Evolutionary conservation across 1,139 yeast species (phyloP).

Genomic region (Saccharomyces pastorianus): DNA sequence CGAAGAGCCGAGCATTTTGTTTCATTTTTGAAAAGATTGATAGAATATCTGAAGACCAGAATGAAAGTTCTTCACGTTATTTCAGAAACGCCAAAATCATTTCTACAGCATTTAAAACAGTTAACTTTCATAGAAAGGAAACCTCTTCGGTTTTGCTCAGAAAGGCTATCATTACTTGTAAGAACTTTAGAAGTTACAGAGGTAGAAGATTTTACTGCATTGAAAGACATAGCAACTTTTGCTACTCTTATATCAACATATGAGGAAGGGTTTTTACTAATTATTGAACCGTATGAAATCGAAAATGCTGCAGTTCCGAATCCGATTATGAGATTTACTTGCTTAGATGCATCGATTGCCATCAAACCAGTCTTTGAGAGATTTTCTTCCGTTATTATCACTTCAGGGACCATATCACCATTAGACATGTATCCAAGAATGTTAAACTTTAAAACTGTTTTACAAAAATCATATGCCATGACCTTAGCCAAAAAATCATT

Average conservation of each 20-base stretch:
- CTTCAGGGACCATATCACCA: slow-evolving; percentile 97
- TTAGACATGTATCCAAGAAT: slow-evolving; percentile 97
- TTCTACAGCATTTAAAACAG: slow-evolving; percentile 85
- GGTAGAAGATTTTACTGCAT: slow-evolving; percentile 84
- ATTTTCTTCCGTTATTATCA: slow-evolving; percentile 87
- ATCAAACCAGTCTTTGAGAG: slow-evolving; percentile 93
- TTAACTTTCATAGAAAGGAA: slow-evolving; percentile 85
- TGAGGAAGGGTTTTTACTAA: slow-evolving; percentile 84
- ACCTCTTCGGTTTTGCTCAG: slow-evolving; percentile 87
- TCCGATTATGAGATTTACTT: slow-evolving; percentile 89
- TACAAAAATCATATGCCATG: slow-evolving; percentile 94
- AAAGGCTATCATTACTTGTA: slow-evolving; percentile 77
- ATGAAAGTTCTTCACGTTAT: slow-evolving; percentile 96
- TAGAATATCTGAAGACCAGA: slow-evolving; percentile 89
- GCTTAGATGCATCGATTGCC: slow-evolving; percentile 96
- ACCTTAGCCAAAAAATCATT: slow-evolving; percentile 87
- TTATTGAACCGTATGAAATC: slow-evolving; percentile 91
- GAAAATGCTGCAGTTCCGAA: slow-evolving; percentile 97
- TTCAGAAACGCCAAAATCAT: slow-evolving; percentile 91
- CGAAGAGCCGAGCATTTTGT: slow-evolving; percentile 95
- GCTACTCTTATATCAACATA: slow-evolving; percentile 94
- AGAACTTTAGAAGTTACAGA: slow-evolving; percentile 81
- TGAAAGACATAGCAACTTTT: slow-evolving; percentile 92
- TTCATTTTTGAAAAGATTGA: slow-evolving; percentile 81
- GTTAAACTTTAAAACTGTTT: slow-evolving; percentile 89